phyloP scores from a whole-genome alignment of 805 yeast species.

The Saccharomycopsis schoenii region DNA sequence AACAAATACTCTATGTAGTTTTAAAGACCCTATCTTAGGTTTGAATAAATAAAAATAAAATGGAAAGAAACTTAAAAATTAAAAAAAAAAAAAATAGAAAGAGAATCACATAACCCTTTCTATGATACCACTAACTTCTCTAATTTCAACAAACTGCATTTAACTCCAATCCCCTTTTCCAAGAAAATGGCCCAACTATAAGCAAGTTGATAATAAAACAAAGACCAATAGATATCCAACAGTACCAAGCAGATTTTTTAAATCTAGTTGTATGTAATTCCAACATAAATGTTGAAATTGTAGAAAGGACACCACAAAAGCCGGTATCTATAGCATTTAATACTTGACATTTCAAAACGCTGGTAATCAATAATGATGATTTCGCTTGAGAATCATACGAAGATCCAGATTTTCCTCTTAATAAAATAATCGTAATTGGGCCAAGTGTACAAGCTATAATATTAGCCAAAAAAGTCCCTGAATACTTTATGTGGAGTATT shows the following conservation, averaged over 20 bases:
- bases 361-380: constrained; percentile 20
- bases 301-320: constrained; percentile 60
- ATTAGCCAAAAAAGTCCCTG: constrained; percentile 45
- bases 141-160: constrained; percentile 1
- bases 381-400: constrained; percentile 9
- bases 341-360: constrained; percentile 37
- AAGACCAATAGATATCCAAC: constrained; percentile 32
- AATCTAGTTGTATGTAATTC: constrained; percentile 42
- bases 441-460: constrained; percentile 35
- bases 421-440: constrained; percentile 33
- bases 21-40: too few species aligned
- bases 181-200: constrained; percentile 61
- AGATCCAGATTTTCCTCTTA: constrained; percentile 32
- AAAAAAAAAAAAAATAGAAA: too few species aligned
- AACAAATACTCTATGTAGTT: too few species aligned
- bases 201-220: constrained; percentile 44
- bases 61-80: too few species aligned
- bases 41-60: too few species aligned
- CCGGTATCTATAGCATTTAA: constrained; percentile 51
- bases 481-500: constrained; percentile 32
- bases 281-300: constrained; percentile 68
- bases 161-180: constrained; percentile 35
- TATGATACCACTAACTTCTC: too few species aligned
- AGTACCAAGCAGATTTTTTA: constrained; percentile 40
- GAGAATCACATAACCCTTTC: too few species aligned